Percentiles rank a stretch among this genome's conserved stretches.
These are phyloP conservation scores for Trichomonas tenax DNA, from an alignment of 208 protist genomes.

Conservation along the genomic window DNA sequence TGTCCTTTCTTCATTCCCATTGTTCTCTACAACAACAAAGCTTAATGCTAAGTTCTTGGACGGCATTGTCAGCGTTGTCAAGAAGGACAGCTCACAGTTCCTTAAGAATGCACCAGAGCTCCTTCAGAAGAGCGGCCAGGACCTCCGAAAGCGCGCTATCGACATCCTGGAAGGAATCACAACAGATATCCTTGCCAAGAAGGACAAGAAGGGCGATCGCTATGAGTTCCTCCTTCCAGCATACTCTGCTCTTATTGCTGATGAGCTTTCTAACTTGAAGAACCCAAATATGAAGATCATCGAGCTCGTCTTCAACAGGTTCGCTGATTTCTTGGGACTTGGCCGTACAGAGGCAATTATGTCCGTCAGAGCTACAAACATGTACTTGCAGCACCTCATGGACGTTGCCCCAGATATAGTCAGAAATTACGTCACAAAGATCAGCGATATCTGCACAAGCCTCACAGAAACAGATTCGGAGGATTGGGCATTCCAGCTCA, in stretches of 20 bases:
- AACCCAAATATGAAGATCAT: neutral
- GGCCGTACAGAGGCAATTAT: neutral
- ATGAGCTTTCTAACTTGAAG: neutral
- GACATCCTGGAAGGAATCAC: neutral
- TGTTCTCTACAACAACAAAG: no score
- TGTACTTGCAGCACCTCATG: neutral
- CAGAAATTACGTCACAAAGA: neutral
- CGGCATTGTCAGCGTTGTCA: no score
- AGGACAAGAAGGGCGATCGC: no score
- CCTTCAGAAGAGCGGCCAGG: no score
- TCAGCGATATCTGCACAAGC: neutral
- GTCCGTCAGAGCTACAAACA: neutral
- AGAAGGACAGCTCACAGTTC: no score
- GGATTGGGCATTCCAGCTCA: neutral
- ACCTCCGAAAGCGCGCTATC: neutral
- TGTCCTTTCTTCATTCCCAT: no score
- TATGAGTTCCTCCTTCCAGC: neutral
- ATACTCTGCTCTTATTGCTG: neutral
- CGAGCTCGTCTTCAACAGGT: neutral
- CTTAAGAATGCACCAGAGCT: no score
- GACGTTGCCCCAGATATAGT: neutral
- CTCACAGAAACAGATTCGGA: neutral
- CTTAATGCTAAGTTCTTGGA: no score
- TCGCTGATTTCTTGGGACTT: neutral
- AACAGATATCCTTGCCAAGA: no score